These are phyloP conservation scores for Tetrapisispora namnaoensis DNA, from an alignment of 805 yeast genomes.

Conservation along the genomic window DNA sequence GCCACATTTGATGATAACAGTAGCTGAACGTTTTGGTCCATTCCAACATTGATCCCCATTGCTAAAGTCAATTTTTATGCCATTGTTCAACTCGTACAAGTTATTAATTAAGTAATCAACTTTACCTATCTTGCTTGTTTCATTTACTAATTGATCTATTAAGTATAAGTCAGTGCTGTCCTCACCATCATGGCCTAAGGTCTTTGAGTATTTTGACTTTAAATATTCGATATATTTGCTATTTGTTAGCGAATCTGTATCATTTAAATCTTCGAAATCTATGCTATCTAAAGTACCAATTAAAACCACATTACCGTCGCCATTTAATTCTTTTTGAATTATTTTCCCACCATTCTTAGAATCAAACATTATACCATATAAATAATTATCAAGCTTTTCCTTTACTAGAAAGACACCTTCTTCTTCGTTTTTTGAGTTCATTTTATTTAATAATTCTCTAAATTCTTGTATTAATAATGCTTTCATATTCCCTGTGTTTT, in stretches of 20 bases:
- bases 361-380: constrained; percentile 16
- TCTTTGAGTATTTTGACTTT: constrained; percentile 15
- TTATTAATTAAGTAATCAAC: constrained; percentile 21
- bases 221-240: constrained; percentile 16
- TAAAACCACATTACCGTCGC: constrained; percentile 14
- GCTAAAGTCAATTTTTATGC: constrained; percentile 34
- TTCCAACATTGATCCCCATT: constrained; percentile 86
- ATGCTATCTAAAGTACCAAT: constrained; percentile 16
- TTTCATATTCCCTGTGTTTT: background rate
- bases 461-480: background rate
- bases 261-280: constrained; percentile 8
- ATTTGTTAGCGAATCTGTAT: constrained; percentile 3
- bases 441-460: constrained; percentile 8
- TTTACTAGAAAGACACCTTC: background rate
- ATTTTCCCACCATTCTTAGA: constrained; percentile 9
- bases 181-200: constrained; percentile 7
- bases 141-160: constrained; percentile 18
- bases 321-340: constrained; percentile 18
- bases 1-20: constrained; percentile 60
- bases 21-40: constrained; percentile 75
- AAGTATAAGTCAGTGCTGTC: constrained; percentile 3
- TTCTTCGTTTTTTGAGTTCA: background rate
- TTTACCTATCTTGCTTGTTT: constrained; percentile 10
- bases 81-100: constrained; percentile 25
- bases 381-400: constrained; percentile 12